Base-by-base conservation (phyloP, 2,329 filamentous ascomycete species). In the Myriosclerotinia scirpicola region DNA sequence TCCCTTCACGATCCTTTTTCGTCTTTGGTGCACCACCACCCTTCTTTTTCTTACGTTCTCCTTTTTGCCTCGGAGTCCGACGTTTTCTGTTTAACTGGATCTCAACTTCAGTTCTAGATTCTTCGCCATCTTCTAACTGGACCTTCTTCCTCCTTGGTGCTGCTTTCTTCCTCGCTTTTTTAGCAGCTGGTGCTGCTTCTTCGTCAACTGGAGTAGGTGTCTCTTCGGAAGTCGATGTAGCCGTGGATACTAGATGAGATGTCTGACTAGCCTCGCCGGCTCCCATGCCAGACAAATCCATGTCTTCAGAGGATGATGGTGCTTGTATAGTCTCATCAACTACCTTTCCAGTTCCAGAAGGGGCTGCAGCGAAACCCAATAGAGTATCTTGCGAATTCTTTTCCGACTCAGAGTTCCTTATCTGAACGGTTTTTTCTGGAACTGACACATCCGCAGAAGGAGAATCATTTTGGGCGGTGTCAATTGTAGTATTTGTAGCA, bases 1-100 rank as follows among this genome's bases (percentile, higher is more conserved):
- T 89, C 30, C 58, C 69, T 7, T 71, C 75, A 42, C 76, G 72
- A 67, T 68, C 67, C 50, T 69, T 70, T 63, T 65, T 69, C 40
- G 70, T 72, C 65, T 75, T 78, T 54, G 73, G 70, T 65, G 73
- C 72, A 60, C 69, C 71, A 61, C 69, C 67, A 50, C 72, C 73
- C 42, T 73, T 68, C 66, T 73, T 77, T 68, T 77, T 78, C n/a
- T 75, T 77, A 6, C 73, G 71, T 9, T 71, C 53, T 46, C 58
- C 65, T 58, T 69, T 73, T 46, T 48, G 42, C 15, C 69, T 67
- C 34, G 67, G 59, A 22, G 65, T 50, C 5, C 69, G 65, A 20
- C 70, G 70, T 17, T 71, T 69, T 54, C 64, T 63, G 34, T 71
- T 71, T n/a, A 71, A 52, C 59, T 69, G 65, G 65, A 73, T 72